A percentile compares a stretch with the other conserved stretches of the same genome.
phyloP scores from a whole-genome alignment of 1,284 basidiomycete genomes.

The Trichosporon sp. region DNA sequence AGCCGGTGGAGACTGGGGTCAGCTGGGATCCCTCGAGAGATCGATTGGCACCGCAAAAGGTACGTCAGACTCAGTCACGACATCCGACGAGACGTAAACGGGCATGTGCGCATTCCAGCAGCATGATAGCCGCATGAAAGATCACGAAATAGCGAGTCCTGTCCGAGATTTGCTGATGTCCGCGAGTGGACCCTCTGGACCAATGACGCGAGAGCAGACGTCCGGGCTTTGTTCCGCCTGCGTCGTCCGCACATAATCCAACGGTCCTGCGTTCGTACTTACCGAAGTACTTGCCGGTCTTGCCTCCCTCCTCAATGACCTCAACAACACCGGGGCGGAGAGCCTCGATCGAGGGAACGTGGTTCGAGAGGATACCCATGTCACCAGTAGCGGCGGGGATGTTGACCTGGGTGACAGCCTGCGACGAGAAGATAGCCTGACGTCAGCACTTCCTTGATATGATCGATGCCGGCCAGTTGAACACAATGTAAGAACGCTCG shows the following conservation, averaged over 20 bases:
- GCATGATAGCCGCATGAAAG: no score
- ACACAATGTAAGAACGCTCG: not conserved
- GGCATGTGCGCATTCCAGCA: no score
- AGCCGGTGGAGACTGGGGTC: slow-evolving; percentile 86
- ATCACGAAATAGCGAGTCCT: no score
- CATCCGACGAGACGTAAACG: no score
- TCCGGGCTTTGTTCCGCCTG: no score
- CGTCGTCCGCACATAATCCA: not conserved
- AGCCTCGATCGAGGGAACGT: slow-evolving; percentile 90
- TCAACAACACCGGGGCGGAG: slow-evolving; percentile 90
- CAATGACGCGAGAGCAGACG: no score
- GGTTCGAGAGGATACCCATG: slow-evolving; percentile 97
- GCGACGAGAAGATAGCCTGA: slow-evolving; percentile 81
- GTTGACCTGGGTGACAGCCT: slow-evolving; percentile 92
- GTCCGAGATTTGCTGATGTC: no score
- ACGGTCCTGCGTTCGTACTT: slow-evolving; percentile 53
- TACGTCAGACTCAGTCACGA: no score
- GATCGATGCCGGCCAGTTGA: not conserved
- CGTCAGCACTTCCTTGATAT: slow-evolving; percentile 24
- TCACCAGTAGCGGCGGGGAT: slow-evolving; percentile 90
- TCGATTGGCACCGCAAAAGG: not conserved
- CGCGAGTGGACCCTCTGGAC: no score
- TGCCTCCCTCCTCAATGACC: slow-evolving; percentile 76
- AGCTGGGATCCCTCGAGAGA: not conserved
- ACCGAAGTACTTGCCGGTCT: slow-evolving; percentile 93